phyloP scores from a whole-genome alignment of 202 grass and related monocot genomes.

The Saccharum hybrid region DNA sequence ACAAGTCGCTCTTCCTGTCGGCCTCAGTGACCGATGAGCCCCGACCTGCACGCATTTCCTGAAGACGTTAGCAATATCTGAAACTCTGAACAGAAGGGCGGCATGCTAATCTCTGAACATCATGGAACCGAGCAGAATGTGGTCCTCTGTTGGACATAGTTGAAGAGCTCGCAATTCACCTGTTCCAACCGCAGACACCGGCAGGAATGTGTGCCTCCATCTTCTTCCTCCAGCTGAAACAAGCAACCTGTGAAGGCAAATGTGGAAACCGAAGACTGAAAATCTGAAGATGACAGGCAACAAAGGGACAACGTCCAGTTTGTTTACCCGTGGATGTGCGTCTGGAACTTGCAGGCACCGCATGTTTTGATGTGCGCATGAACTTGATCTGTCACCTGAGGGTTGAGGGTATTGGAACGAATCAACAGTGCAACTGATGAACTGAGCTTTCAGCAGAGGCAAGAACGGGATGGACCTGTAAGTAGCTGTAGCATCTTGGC shows the following conservation, averaged over 20 bases:
- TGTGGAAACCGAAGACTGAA: neutral
- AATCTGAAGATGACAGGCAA: conserved; percentile 10
- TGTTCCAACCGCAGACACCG: conserved; percentile 45
- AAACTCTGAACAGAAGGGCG: neutral
- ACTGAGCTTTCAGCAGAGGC: neutral
- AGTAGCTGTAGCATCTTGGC: neutral
- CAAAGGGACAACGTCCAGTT: neutral
- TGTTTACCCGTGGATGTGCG: conserved; percentile 29
- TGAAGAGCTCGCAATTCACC: conserved; percentile 15
- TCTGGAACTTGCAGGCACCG: conserved; percentile 15
- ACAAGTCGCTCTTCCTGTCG: conserved; percentile 51
- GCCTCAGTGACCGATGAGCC: conserved; percentile 39
- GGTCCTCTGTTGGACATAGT: neutral
- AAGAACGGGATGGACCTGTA: conserved; percentile 24
- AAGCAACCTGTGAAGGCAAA: conserved; percentile 34
- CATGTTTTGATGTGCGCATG: conserved; percentile 23
- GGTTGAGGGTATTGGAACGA: neutral
- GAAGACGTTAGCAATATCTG: conserved; percentile 1
- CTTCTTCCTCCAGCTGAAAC: conserved; percentile 36
- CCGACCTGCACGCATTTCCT: conserved; percentile 40
- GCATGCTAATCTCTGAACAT: neutral
- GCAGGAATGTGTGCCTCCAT: conserved; percentile 19
- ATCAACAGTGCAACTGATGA: neutral
- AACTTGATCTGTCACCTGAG: conserved; percentile 4
- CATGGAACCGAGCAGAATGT: neutral